Conservation (phyloP, 1,284 basidiomycete genomes). For the Rhodotorula sp. region DNA sequence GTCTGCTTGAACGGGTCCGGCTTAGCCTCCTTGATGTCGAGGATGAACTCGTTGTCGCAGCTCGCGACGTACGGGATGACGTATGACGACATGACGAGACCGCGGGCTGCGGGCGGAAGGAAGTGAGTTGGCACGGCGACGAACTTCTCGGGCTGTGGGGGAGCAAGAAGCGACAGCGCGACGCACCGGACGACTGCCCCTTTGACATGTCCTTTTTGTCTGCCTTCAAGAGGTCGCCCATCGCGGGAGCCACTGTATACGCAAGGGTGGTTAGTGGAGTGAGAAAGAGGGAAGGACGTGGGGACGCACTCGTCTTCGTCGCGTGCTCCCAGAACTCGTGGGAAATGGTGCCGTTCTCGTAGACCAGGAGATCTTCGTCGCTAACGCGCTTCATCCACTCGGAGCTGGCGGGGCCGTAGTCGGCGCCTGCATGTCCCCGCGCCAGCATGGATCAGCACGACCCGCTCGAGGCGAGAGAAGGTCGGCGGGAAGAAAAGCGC, state of each 20-base stretch:
- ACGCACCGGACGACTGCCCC: not conserved
- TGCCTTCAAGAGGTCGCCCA: not conserved
- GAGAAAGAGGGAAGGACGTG: not conserved
- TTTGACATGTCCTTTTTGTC: not conserved
- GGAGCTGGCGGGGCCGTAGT: constrained; percentile 8
- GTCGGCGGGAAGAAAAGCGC: too few species aligned
- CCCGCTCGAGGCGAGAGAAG: too few species aligned
- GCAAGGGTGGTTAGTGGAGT: too few species aligned
- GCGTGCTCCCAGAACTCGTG: constrained; percentile 17
- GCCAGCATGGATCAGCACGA: too few species aligned
- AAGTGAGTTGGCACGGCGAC: too few species aligned
- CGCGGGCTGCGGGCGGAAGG: not conserved
- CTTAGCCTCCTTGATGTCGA: constrained; percentile 12
- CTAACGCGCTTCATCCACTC: not conserved
- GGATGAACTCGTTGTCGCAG: constrained; percentile 19
- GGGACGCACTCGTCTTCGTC: not conserved
- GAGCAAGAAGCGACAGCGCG: not conserved
- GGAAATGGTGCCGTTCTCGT: not conserved
- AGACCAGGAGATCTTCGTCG: not conserved
- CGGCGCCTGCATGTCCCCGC: not conserved
- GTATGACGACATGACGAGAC: not conserved
- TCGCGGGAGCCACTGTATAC: constrained; percentile 5
- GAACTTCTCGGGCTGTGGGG: too few species aligned
- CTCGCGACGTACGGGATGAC: constrained; percentile 10
- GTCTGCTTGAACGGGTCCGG: constrained; percentile 2